These are phyloP conservation scores for Stemphylium vesicarium DNA, from an alignment of 2,329 filamentous ascomycete species.

Conservation along the genomic window DNA sequence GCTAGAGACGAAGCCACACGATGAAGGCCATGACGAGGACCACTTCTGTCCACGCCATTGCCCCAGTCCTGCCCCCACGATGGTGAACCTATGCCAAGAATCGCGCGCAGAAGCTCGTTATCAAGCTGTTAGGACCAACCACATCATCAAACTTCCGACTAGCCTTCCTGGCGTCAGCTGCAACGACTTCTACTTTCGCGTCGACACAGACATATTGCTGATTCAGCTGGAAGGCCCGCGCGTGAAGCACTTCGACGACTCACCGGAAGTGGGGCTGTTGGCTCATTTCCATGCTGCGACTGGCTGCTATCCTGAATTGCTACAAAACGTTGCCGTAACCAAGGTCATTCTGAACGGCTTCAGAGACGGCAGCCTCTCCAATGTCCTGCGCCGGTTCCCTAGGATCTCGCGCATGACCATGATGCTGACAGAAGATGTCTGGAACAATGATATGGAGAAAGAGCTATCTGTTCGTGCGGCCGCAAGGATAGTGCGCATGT, in stretches of 20 bases:
- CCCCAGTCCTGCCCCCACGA: conserved; percentile 22
- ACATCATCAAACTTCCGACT: conserved; percentile 18
- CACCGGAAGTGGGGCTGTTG: conserved; percentile 25
- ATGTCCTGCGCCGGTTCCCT: conserved; percentile 27
- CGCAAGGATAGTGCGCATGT: conserved; percentile 26
- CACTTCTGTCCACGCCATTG: conserved; percentile 32
- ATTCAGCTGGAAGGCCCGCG: conserved; percentile 17
- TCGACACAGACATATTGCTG: conserved; percentile 27
- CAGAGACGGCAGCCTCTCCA: conserved; percentile 25
- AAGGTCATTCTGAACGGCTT: conserved; percentile 21
- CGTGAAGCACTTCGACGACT: conserved; percentile 28
- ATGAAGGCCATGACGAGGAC: conserved; percentile 23
- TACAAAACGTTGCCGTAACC: conserved; percentile 23
- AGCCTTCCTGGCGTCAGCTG: not conserved
- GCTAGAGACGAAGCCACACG: conserved; percentile 21
- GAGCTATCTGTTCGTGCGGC: conserved; percentile 24
- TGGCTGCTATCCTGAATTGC: conserved; percentile 8
- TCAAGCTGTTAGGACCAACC: conserved; percentile 21
- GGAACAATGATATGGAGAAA: conserved; percentile 7
- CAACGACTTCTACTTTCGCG: conserved; percentile 27
- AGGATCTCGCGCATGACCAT: conserved; percentile 25
- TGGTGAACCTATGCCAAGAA: conserved; percentile 28
- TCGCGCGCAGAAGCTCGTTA: conserved; percentile 25
- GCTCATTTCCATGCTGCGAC: conserved; percentile 24
- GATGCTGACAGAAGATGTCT: conserved; percentile 19